Conservation (phyloP, 495 filamentous ascomycete species). For the Rhizodiscina lignyota region DNA sequence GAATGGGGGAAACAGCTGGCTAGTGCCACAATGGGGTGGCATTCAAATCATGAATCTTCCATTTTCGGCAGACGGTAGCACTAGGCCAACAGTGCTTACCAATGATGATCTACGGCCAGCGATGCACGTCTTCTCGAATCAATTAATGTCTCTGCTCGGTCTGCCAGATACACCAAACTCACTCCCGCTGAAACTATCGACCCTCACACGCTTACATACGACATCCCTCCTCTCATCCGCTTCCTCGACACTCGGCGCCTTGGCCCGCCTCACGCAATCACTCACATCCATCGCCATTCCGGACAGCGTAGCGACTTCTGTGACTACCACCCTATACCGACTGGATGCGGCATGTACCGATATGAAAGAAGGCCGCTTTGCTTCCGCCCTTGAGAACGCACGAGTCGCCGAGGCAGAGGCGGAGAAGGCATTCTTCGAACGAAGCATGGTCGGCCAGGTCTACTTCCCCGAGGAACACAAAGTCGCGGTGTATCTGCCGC, state of each 20-base stretch:
- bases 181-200: conserved; percentile 70
- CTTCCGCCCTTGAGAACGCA: conserved; percentile 56
- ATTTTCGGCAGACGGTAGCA: conserved; percentile 7
- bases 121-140: conserved; percentile 78
- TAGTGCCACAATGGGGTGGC: conserved; percentile 94
- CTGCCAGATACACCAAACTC: conserved; percentile 64
- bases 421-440: conserved; percentile 94
- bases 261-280: conserved; percentile 71
- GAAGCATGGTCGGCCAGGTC: conserved; percentile 96
- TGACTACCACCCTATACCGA: conserved; percentile 60
- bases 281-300: conserved; percentile 87
- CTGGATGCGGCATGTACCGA: conserved; percentile 59
- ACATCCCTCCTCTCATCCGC: conserved; percentile 79
- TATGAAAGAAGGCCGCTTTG: conserved; percentile 47
- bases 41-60: conserved; percentile 63
- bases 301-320: conserved; percentile 65
- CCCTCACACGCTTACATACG: conserved; percentile 65
- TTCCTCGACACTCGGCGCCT: conserved; percentile 82
- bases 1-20: conserved; percentile 68
- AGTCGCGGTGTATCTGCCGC: conserved; percentile 86
- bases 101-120: conserved; percentile 54
- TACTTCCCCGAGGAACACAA: conserved; percentile 98
- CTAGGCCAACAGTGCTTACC: conserved; percentile 24
- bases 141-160: conserved; percentile 78
- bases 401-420: conserved; percentile 74